A percentile compares a stretch with the other conserved stretches of the same genome.
Conservation (phyloP, 768 basidiomycete species). For the Lyophyllum atratum region DNA sequence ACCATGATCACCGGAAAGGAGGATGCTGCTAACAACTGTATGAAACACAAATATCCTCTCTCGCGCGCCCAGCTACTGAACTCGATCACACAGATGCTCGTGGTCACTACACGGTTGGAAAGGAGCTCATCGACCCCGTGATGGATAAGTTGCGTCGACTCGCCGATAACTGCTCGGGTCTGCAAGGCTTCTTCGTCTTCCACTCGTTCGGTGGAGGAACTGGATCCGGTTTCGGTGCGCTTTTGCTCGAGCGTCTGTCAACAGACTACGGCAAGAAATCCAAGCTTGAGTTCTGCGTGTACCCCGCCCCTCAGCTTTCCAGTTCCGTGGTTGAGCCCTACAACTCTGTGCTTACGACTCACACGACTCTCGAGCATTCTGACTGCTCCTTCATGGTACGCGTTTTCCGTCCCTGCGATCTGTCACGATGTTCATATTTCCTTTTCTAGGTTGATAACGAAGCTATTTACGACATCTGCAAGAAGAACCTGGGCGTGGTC, state of each 20-base stretch:
- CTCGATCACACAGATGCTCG: conserved; percentile 72
- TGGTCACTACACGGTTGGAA: conserved; percentile 98
- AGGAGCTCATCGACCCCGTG: conserved; percentile 95
- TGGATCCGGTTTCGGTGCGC: conserved; percentile 98
- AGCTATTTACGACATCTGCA: conserved; percentile 99
- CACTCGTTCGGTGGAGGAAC: conserved; percentile 99
- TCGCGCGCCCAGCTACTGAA: not conserved
- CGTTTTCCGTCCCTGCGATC: conserved; percentile 2
- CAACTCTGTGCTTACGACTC: conserved; percentile 97
- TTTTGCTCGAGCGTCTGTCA: conserved; percentile 94
- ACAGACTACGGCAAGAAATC: conserved; percentile 99
- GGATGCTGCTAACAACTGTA: conserved; percentile 99
- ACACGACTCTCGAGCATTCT: conserved; percentile 99
- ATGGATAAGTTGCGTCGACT: conserved; percentile 97
- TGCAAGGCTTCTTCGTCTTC: conserved; percentile 99
- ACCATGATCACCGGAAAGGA: conserved; percentile 98
- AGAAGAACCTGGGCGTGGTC: conserved; percentile 84
- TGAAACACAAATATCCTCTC: conserved; percentile 13
- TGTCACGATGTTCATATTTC: conserved; percentile 7
- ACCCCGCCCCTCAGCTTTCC: conserved; percentile 92
- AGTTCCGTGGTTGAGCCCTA: conserved; percentile 99
- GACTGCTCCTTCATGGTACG: conserved; percentile 99
- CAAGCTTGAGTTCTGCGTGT: conserved; percentile 97
- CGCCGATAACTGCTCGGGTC: conserved; percentile 96
- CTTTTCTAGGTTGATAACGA: conserved; percentile 88